Percentiles rank a stretch among this genome's conserved stretches.
Evolutionary conservation across 129 eudicot species (phyloP).

Genomic region (Helianthus annuus): HanXRQr2.0-SUNRISE NC_035438.2:28143189-28143688

Average conservation of each 20-base stretch:
- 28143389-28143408: not conserved
- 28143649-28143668: not conserved
- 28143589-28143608: too few species aligned
- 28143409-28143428: not conserved
- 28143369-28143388: not conserved
- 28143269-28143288: constrained; percentile 98
- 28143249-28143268: constrained; percentile 95
- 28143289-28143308: constrained; percentile 83
- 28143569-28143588: constrained; percentile 2
- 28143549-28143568: constrained; percentile 8
- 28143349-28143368: not conserved
- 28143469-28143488: not conserved
- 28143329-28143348: constrained; percentile 11
- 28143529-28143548: not conserved
- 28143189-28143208: not conserved
- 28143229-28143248: constrained; percentile 91
- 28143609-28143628: constrained; percentile 1
- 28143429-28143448: constrained; percentile 6
- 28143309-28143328: constrained; percentile 38
- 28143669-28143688: not conserved
- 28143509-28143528: not conserved
- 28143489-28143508: not conserved
- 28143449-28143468: constrained; percentile 13
- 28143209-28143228: constrained; percentile 59
- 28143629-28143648: constrained; percentile 1